Percentiles rank a stretch among this genome's conserved stretches.
Evolutionary conservation across 176 grass and related monocot genomes (phyloP).

Genomic region (Bromus sterilis): DNA sequence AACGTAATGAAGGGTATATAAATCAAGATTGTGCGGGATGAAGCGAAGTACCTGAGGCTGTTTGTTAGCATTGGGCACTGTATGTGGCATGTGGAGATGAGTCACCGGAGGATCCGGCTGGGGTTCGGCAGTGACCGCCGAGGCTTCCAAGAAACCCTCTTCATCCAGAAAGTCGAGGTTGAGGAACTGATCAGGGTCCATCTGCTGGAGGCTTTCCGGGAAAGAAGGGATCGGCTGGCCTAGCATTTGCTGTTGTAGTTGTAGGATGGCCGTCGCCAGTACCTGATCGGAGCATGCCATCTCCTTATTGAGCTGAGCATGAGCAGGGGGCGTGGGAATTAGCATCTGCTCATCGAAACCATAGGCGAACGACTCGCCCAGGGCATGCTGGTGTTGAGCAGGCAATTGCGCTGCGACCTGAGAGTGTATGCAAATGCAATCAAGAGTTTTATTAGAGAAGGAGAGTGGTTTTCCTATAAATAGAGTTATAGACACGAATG

Average conservation of each 20-base stretch:
- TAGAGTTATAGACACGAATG: too few species aligned
- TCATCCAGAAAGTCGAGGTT: too few species aligned
- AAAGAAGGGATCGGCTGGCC: too few species aligned
- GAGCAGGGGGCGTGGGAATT: neutral
- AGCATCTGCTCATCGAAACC: neutral
- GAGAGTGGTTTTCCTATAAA: too few species aligned
- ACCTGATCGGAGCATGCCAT: neutral
- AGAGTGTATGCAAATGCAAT: neutral
- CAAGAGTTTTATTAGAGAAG: neutral
- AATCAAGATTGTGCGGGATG: too few species aligned
- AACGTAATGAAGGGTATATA: too few species aligned
- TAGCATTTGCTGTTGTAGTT: neutral
- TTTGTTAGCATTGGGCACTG: too few species aligned
- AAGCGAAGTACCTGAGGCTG: too few species aligned
- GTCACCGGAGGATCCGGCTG: too few species aligned
- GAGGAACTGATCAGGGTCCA: neutral
- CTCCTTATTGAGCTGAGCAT: neutral
- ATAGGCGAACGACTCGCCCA: neutral
- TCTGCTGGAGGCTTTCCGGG: neutral
- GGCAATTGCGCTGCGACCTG: neutral
- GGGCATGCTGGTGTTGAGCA: neutral
- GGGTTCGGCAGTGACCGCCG: too few species aligned
- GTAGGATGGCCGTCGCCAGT: neutral
- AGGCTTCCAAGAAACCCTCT: too few species aligned
- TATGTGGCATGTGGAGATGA: too few species aligned